Evolutionary conservation across 2,329 filamentous ascomycete species (phyloP).

Genomic region (Aspergillus pseudoviridinutans): DNA sequence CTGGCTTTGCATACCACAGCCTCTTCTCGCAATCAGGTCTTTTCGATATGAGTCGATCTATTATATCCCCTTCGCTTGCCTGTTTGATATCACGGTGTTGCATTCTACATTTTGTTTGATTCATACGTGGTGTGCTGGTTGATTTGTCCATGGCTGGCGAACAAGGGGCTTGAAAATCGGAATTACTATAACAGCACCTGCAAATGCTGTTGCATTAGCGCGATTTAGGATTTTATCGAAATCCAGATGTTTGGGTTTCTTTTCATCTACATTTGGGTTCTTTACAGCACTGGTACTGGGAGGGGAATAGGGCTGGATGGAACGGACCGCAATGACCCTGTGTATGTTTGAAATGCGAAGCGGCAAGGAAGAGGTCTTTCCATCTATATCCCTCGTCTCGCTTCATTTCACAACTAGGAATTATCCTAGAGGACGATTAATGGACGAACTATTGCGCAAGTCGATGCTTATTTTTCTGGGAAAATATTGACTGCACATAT

Average conservation of each 20-base stretch:
- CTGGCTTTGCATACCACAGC: background rate
- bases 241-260: background rate
- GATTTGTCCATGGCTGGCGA: conserved; percentile 5
- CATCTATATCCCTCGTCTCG: background rate
- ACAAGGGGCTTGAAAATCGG: background rate
- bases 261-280: conserved; percentile 6
- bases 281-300: conserved; percentile 6
- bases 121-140: conserved; percentile 1
- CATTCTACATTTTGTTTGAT: conserved; percentile 6
- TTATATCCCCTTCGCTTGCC: conserved; percentile 10
- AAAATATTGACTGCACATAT: background rate
- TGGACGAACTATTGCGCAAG: background rate
- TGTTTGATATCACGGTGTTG: conserved; percentile 5
- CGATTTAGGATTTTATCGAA: background rate
- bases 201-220: background rate
- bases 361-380: background rate
- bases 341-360: background rate
- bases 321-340: conserved; percentile 7
- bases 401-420: background rate
- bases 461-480: background rate
- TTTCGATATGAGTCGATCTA: conserved; percentile 10
- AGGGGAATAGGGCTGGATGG: conserved; percentile 8
- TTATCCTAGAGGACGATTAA: background rate
- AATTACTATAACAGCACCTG: background rate
- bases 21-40: background rate